These are phyloP conservation scores for Cytospora schulzeri DNA, from an alignment of 2,329 filamentous ascomycete species.

Conservation along the genomic window DNA sequence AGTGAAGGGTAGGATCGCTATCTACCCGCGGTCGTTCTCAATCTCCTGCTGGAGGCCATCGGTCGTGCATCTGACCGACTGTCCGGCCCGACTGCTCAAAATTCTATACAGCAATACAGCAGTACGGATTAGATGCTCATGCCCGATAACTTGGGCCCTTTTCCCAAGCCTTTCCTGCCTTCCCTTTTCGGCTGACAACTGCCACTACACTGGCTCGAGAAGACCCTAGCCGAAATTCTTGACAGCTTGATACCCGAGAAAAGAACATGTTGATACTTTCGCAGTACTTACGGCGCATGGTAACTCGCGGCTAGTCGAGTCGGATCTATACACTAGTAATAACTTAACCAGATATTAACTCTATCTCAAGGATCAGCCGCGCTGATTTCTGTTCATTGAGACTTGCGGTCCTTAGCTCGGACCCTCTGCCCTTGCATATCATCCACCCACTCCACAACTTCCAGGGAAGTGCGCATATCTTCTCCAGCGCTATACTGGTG, in stretches of 20 bases:
- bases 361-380: slow-evolving; percentile 1
- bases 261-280: not conserved
- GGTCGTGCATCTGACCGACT: not conserved
- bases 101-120: too few species aligned
- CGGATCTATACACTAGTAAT: not conserved
- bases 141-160: not conserved
- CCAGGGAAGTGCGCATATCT: slow-evolving; percentile 12
- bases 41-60: not conserved
- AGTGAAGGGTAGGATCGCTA: not conserved
- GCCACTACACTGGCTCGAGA: not conserved
- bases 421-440: slow-evolving; percentile 11
- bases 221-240: not conserved
- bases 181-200: not conserved
- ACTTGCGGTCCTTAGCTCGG: not conserved
- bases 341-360: not conserved
- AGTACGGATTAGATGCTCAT: not conserved
- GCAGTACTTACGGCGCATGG: not conserved
- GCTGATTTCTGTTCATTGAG: not conserved
- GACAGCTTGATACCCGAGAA: not conserved
- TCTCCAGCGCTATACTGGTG: slow-evolving; percentile 3
- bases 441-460: slow-evolving; percentile 11
- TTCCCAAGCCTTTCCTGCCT: not conserved
- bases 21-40: not conserved
- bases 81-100: not conserved
- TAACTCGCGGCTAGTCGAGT: not conserved